phyloP scores from a whole-genome alignment of 805 yeast species.

The Starmerella riodocensis region DNA sequence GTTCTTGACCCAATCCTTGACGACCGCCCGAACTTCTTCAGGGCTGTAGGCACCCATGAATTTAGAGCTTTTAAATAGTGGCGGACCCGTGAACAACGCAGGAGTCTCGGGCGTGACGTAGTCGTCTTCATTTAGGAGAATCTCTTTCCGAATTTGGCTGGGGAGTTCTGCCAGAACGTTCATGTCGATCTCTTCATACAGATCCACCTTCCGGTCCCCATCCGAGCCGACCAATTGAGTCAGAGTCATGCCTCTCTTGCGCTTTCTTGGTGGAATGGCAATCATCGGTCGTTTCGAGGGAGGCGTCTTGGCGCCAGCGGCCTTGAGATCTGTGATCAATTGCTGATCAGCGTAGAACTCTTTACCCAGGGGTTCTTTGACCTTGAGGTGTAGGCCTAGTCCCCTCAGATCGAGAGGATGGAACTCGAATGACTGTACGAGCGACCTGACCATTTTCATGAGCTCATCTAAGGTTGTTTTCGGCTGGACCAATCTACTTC shows the following conservation, averaged over 20 bases:
- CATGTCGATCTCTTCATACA: slow-evolving; percentile 36
- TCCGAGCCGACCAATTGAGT: slow-evolving; percentile 14
- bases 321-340: background rate
- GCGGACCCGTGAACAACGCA: background rate
- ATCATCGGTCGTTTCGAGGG: slow-evolving; percentile 1
- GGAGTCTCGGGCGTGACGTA: slow-evolving; percentile 1
- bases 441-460: slow-evolving; percentile 34
- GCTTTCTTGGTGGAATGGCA: slow-evolving; percentile 12
- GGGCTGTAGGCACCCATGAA: slow-evolving; percentile 6
- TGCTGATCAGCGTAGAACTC: background rate
- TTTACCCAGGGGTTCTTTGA: slow-evolving; percentile 22
- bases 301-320: background rate
- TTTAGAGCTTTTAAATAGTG: background rate
- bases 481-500: slow-evolving; percentile 43
- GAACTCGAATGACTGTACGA: slow-evolving; percentile 41
- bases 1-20: slow-evolving; percentile 9
- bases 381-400: slow-evolving; percentile 53
- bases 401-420: slow-evolving; percentile 67
- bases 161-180: slow-evolving; percentile 57
- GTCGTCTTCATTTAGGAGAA: slow-evolving; percentile 26
- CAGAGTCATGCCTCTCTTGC: slow-evolving; percentile 13
- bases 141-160: slow-evolving; percentile 46
- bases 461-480: slow-evolving; percentile 42
- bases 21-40: background rate
- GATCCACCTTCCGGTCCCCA: slow-evolving; percentile 17